phyloP scores from a whole-genome alignment of 495 filamentous ascomycete genomes.

The Astrothelium subdiscretum region DNA sequence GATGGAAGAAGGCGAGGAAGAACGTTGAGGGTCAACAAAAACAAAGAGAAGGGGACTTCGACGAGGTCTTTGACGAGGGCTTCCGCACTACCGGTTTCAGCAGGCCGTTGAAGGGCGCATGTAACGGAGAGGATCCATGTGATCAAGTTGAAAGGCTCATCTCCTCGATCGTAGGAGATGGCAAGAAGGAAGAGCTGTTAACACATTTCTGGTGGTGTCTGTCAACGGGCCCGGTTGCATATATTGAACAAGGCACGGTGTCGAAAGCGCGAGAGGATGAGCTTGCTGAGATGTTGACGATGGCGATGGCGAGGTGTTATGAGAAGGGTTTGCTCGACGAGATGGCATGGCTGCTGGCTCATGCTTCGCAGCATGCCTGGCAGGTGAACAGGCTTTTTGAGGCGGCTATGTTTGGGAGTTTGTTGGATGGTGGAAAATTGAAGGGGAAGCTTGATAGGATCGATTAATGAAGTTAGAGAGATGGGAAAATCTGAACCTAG shows the following conservation, averaged over 20 bases:
- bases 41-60: conserved; percentile 24
- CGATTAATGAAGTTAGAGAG: not conserved
- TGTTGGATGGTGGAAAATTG: conserved; percentile 26
- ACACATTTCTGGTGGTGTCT: conserved; percentile 19
- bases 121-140: conserved; percentile 23
- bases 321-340: conserved; percentile 23
- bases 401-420: conserved; percentile 30
- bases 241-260: conserved; percentile 19
- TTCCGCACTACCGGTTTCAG: conserved; percentile 25
- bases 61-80: conserved; percentile 25
- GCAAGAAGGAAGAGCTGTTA: conserved; percentile 11
- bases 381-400: conserved; percentile 30
- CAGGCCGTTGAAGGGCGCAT: conserved; percentile 20
- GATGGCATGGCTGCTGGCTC: conserved; percentile 24
- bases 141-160: conserved; percentile 19
- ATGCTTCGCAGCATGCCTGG: conserved; percentile 29
- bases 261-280: conserved; percentile 15
- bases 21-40: not conserved
- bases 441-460: conserved; percentile 24
- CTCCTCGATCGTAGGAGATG: conserved; percentile 6
- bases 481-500: too few species aligned
- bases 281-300: conserved; percentile 15
- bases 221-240: conserved; percentile 18
- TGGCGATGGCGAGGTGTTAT: conserved; percentile 19
- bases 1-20: conserved; percentile 20